A percentile compares a stretch with the other conserved stretches of the same genome.
phyloP scores from a whole-genome alignment of 495 filamentous ascomycete genomes.

The Cenococcum geophilum region DNA sequence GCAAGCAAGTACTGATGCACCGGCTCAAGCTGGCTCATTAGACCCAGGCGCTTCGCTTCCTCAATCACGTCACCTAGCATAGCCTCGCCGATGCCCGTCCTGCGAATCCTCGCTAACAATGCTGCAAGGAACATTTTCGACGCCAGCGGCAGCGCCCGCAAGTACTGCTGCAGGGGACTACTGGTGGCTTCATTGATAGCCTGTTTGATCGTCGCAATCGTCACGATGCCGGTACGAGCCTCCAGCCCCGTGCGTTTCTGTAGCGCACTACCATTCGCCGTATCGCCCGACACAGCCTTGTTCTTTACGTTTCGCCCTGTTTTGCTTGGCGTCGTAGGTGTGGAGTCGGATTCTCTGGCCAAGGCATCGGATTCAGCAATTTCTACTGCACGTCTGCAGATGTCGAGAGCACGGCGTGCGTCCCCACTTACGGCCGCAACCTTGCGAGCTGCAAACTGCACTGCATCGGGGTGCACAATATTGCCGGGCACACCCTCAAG shows the following conservation, averaged over 20 bases:
- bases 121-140: constrained; percentile 82
- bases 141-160: constrained; percentile 72
- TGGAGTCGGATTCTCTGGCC: constrained; percentile 32
- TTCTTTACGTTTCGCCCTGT: constrained; percentile 29
- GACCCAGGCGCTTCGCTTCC: constrained; percentile 69
- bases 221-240: constrained; percentile 54
- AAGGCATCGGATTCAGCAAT: constrained; percentile 70
- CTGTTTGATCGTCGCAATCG: constrained; percentile 84
- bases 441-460: constrained; percentile 94
- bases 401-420: constrained; percentile 86
- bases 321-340: constrained; percentile 43
- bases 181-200: constrained; percentile 93
- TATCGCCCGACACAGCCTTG: constrained; percentile 5
- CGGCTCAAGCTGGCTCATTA: constrained; percentile 50
- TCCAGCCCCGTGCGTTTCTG: constrained; percentile 21
- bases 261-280: constrained; percentile 12
- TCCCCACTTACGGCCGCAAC: constrained; percentile 95
- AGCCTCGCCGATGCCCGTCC: constrained; percentile 81
- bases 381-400: constrained; percentile 92
- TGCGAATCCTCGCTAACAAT: constrained; percentile 65
- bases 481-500: constrained; percentile 79
- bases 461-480: constrained; percentile 86
- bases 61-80: constrained; percentile 86
- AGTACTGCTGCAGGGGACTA: constrained; percentile 80
- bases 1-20: constrained; percentile 35